Conservation (phyloP, 1,284 basidiomycete genomes). For the Puccinia horiana region DNA sequence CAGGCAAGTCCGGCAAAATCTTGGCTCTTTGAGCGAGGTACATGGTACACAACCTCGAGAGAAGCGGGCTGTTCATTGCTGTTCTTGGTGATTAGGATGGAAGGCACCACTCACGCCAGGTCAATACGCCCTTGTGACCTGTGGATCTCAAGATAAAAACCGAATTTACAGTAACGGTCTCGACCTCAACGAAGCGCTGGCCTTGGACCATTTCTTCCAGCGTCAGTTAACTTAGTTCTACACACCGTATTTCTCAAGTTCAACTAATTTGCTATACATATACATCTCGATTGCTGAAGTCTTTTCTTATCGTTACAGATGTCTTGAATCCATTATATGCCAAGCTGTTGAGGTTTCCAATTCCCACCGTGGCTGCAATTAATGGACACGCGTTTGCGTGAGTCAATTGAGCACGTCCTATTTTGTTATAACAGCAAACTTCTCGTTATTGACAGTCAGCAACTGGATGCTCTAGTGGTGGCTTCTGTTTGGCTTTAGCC, state of each 20-base stretch:
- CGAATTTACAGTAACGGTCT: conserved; percentile 51
- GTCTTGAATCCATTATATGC: conserved; percentile 44
- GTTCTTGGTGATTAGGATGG: conserved; percentile 35
- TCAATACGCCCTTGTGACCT: conserved; percentile 51
- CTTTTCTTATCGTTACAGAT: not conserved
- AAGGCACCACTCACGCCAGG: conserved; percentile 39
- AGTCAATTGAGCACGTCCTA: not conserved
- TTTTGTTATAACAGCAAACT: not conserved
- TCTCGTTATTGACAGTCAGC: not conserved
- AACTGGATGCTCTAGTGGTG: conserved; percentile 49
- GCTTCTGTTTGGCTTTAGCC: conserved; percentile 53
- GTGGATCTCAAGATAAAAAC: conserved; percentile 40
- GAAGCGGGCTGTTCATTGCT: not conserved
- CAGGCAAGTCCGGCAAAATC: not conserved
- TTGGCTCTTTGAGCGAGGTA: not conserved
- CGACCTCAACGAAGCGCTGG: conserved; percentile 33
- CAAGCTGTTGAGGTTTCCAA: conserved; percentile 54
- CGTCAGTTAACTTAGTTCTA: conserved; percentile 7
- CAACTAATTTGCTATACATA: not conserved
- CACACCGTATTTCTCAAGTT: not conserved
- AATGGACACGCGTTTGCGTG: conserved; percentile 56
- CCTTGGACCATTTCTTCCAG: conserved; percentile 45
- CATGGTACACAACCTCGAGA: not conserved
- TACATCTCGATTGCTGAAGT: not conserved
- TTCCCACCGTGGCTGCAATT: conserved; percentile 55